These are phyloP conservation scores for Pythium aristosporum DNA, from an alignment of 352 stramenopile genomes.

Conservation along the genomic window DNA sequence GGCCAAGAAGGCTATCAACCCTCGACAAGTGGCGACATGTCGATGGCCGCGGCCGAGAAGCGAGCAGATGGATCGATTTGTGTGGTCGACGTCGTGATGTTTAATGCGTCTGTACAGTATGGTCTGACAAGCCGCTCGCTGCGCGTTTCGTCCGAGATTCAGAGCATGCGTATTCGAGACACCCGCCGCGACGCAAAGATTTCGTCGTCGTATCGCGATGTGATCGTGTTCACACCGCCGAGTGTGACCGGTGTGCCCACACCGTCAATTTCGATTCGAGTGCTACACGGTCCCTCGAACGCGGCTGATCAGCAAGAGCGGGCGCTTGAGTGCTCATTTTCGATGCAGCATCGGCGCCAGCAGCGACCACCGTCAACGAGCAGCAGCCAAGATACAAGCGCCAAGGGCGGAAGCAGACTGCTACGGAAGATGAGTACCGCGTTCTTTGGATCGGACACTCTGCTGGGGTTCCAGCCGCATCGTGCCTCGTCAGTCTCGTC, in stretches of 20 bases:
- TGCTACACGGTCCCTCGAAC: constrained; percentile 41
- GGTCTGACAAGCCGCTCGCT: constrained; percentile 47
- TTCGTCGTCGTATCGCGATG: constrained; percentile 63
- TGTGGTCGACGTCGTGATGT: constrained; percentile 49
- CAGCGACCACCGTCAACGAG: neutral
- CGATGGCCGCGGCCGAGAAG: constrained; percentile 65
- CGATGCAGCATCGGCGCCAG: constrained; percentile 16
- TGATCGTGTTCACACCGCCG: constrained; percentile 61
- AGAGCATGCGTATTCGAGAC: constrained; percentile 65
- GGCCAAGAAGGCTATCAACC: constrained; percentile 78
- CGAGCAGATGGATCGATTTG: constrained; percentile 77
- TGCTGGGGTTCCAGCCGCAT: constrained; percentile 16
- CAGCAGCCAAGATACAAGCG: constrained; percentile 16
- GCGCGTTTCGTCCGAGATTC: constrained; percentile 49
- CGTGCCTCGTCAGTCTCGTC: constrained; percentile 16
- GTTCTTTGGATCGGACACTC: constrained; percentile 28
- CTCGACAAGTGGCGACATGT: constrained; percentile 69
- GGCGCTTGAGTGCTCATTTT: constrained; percentile 25
- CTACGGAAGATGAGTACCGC: constrained; percentile 25
- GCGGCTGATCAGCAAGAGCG: constrained; percentile 36
- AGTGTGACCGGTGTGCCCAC: constrained; percentile 22
- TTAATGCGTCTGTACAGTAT: constrained; percentile 51
- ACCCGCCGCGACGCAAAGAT: constrained; percentile 57
- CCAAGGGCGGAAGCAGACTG: constrained; percentile 6
- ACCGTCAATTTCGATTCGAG: constrained; percentile 60